Evolutionary conservation across 78 protist species (phyloP).

Genomic region (Dictyostelium intermedium): DNA sequence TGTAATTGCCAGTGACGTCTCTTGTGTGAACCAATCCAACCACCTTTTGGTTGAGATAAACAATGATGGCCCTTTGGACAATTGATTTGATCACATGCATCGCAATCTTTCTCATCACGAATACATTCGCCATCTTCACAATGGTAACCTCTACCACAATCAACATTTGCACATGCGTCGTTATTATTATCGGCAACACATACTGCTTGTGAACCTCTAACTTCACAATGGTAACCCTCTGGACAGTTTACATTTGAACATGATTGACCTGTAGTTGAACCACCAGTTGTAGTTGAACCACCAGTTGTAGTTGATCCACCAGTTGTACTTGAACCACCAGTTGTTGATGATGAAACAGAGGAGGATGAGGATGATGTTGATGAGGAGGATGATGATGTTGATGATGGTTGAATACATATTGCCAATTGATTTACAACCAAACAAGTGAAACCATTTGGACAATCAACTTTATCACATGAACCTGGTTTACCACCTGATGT

Average conservation of each 20-base stretch:
- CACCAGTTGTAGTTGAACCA: not conserved
- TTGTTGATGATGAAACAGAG: not conserved
- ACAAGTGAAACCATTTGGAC: constrained; percentile 24
- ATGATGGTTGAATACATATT: not conserved
- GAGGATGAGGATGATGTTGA: not conserved
- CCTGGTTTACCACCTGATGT: not conserved
- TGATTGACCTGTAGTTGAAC: not conserved
- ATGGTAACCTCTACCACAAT: not conserved
- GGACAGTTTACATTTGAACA: not conserved
- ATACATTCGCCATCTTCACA: not conserved
- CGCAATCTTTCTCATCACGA: not conserved
- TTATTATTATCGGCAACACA: not conserved
- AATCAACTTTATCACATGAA: not conserved
- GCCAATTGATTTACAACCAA: not conserved
- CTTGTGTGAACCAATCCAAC: not conserved
- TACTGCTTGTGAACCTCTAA: not conserved
- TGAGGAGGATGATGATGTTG: not conserved
- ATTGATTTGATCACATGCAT: not conserved
- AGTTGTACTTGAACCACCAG: not conserved
- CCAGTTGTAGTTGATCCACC: not conserved
- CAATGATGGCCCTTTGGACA: not conserved
- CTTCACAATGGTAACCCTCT: not conserved
- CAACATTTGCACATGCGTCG: not conserved
- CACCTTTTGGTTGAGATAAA: not conserved
- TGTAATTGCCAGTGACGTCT: not conserved